phyloP scores from a whole-genome alignment of 495 filamentous ascomycete species.

The Aspergillus coremiiformis region DNA sequence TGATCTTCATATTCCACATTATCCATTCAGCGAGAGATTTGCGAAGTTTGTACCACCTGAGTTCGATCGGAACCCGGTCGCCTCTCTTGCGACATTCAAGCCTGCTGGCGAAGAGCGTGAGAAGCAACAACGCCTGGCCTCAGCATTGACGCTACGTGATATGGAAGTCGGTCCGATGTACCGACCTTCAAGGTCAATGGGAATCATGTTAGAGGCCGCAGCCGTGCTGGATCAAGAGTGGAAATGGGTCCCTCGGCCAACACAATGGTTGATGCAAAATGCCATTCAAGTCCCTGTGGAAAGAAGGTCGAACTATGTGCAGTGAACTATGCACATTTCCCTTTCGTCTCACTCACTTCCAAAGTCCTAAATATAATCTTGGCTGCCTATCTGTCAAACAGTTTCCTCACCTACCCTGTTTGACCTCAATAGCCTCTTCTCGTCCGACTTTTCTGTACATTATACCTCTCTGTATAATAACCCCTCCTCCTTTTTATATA shows the following conservation, averaged over 20 bases:
- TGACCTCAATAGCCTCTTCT: not conserved
- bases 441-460: not conserved
- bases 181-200: constrained; percentile 15
- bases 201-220: constrained; percentile 30
- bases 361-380: not conserved
- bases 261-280: constrained; percentile 27
- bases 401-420: not conserved
- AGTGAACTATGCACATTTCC: not conserved
- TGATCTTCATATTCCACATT: constrained; percentile 14
- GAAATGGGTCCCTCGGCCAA: constrained; percentile 18
- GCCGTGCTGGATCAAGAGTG: constrained; percentile 25
- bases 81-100: constrained; percentile 18
- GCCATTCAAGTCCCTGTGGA: constrained; percentile 23
- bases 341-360: not conserved
- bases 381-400: not conserved
- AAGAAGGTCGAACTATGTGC: not conserved
- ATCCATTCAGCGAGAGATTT: constrained; percentile 5
- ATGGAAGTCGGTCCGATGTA: constrained; percentile 16
- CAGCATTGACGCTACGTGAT: constrained; percentile 23
- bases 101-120: constrained; percentile 16
- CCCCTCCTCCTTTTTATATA: not conserved
- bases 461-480: not conserved
- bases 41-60: constrained; percentile 21
- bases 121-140: constrained; percentile 21
- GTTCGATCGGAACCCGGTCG: constrained; percentile 25